Conservation (phyloP, 1,139 yeast species). For the Candida sojae region DNA sequence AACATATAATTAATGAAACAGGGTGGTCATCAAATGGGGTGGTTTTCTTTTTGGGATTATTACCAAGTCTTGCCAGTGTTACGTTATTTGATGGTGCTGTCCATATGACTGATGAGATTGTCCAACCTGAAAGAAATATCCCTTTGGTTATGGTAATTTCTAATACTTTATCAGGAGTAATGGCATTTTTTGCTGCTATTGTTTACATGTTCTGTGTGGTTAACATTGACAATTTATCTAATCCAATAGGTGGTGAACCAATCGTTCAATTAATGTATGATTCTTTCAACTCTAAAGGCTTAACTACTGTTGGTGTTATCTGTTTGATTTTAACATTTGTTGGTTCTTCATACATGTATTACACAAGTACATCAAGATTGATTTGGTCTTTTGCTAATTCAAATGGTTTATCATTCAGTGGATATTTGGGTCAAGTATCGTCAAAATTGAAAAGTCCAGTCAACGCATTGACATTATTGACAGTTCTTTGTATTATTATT, state of each 20-base stretch:
- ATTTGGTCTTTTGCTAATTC: constrained; percentile 29
- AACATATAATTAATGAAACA: constrained; percentile 24
- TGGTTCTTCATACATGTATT: constrained; percentile 22
- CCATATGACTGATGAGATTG: constrained; percentile 33
- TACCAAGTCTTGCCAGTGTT: constrained; percentile 29
- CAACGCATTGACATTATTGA: constrained; percentile 22
- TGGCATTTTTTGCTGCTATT: constrained; percentile 24
- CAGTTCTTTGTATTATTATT: constrained; percentile 19
- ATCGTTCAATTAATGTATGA: constrained; percentile 30
- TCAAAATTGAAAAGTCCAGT: constrained; percentile 24
- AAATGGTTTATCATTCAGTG: constrained; percentile 28
- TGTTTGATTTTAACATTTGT: constrained; percentile 22
- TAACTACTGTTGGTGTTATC: constrained; percentile 27
- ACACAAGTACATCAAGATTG: constrained; percentile 27
- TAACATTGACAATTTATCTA: constrained; percentile 18
- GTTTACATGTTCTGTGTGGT: constrained; percentile 29
- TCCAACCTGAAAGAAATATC: constrained; percentile 26
- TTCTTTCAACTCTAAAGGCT: constrained; percentile 24
- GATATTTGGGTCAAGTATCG: constrained; percentile 22
- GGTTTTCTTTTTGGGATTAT: constrained; percentile 28
- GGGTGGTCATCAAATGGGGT: constrained; percentile 31
- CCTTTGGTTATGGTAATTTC: constrained; percentile 31
- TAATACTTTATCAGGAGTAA: constrained; percentile 22
- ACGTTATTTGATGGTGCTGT: constrained; percentile 30
- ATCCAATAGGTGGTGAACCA: constrained; percentile 31